phyloP scores from a whole-genome alignment of 2,329 filamentous ascomycete genomes.

The Claviceps sp. region DNA sequence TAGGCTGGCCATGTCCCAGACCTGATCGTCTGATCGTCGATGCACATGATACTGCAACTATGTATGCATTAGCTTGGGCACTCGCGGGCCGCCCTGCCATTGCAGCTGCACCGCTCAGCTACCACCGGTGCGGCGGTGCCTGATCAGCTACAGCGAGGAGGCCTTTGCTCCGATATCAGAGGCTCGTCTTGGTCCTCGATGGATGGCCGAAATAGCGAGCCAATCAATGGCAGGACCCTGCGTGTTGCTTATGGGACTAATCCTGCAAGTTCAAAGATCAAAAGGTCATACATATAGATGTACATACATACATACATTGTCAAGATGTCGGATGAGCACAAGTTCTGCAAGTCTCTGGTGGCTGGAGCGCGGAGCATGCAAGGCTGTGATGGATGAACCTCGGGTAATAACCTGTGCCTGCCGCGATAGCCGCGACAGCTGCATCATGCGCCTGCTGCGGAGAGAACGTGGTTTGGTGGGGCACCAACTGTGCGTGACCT shows the following conservation, averaged over 20 bases:
- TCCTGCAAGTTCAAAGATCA: no score
- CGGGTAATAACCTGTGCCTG: not conserved
- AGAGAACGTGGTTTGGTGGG: not conserved
- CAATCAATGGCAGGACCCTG: no score
- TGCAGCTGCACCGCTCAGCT: constrained; percentile 1
- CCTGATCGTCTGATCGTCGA: no score
- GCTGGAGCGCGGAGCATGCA: not conserved
- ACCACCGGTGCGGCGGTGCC: not conserved
- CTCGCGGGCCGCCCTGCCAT: constrained; percentile 1
- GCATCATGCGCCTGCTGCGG: not conserved
- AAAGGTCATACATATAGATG: no score
- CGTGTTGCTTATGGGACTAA: no score
- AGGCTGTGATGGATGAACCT: not conserved
- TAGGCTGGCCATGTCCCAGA: no score
- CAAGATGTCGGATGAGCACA: not conserved
- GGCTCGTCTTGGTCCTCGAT: no score
- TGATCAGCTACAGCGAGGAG: not conserved
- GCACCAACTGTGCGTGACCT: not conserved
- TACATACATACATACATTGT: no score
- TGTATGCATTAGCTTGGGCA: not conserved
- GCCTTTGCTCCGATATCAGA: not conserved
- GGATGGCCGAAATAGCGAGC: no score
- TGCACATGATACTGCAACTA: not conserved
- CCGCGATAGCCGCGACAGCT: not conserved
- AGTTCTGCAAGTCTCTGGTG: not conserved